A percentile compares a stretch with the other conserved stretches of the same genome.
Conservation (phyloP, 371 early-diverging fungal genomes). For the Mortierella sp. region DNA sequence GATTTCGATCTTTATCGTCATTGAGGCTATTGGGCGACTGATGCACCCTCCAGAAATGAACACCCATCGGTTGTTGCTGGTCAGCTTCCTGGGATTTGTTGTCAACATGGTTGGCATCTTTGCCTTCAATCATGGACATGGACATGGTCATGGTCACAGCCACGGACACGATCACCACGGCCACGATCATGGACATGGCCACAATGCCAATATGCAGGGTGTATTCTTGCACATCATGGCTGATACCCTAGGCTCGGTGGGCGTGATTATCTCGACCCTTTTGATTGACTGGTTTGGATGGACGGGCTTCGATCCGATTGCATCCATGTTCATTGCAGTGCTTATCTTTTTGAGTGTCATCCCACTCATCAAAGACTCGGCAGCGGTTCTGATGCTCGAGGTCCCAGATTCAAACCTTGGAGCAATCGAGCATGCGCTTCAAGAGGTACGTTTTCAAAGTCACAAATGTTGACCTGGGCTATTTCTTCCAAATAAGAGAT, state of each 20-base stretch:
- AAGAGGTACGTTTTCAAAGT: constrained; percentile 54
- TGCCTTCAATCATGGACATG: constrained; percentile 89
- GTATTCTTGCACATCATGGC: constrained; percentile 96
- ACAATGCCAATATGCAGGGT: constrained; percentile 85
- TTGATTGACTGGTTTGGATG: constrained; percentile 91
- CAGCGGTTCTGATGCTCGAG: constrained; percentile 67
- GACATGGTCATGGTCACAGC: constrained; percentile 69
- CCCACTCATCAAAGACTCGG: constrained; percentile 83
- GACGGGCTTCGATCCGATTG: constrained; percentile 95
- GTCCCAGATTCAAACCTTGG: constrained; percentile 60
- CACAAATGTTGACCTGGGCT: neutral
- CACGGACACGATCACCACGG: constrained; percentile 66
- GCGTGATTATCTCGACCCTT: constrained; percentile 93
- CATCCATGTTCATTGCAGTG: constrained; percentile 91
- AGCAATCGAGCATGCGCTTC: constrained; percentile 62
- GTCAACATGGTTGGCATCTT: constrained; percentile 95
- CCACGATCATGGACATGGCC: constrained; percentile 62
- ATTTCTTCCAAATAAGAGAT: neutral
- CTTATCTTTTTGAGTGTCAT: constrained; percentile 88
- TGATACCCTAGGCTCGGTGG: constrained; percentile 95
- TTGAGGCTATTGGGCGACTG: constrained; percentile 90
- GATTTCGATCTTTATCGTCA: constrained; percentile 88
- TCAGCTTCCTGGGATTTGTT: constrained; percentile 89
- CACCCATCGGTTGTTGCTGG: constrained; percentile 83
- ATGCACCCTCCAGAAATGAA: constrained; percentile 89